Base-by-base conservation (phyloP, 2,329 filamentous ascomycete genomes). In the Magnaporthales sp. region DNA sequence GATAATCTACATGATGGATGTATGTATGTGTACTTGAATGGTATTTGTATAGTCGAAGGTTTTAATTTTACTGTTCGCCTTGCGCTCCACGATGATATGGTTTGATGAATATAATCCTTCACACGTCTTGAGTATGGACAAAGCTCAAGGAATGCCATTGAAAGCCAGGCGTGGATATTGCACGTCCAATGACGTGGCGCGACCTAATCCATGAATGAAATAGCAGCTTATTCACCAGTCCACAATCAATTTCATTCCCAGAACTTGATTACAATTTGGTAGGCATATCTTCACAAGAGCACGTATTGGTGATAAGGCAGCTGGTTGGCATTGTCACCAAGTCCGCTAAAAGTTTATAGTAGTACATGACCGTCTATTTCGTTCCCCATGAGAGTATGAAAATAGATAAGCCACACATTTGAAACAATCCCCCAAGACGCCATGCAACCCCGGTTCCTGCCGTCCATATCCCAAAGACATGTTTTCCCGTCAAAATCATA, bases 361-460 rank as follows among this genome's bases (percentile, higher is more conserved):
- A 54, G 56, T 61, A 61, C 58, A 66, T 66, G 51, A 30, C 58
- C 58, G 15, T 54, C 38, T 51, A 51, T 19, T 61, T 51, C 29
- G 22, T 46, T 56, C 19, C 22, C 13, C 24, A 62, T 46, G 15
- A 62, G 65, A 63, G n/a, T 66, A 30, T 51, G 66, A 68, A n/a
- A 56, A 63, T 29, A 54, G 62, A 9, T 56, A 66, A 66, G 22
- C 13, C 54, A 32, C 32, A 31, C 51, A 29, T 56, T 56, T 24
- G n/a, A 64, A n/a, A 63, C 32, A 27, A 60, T 29, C 26, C 56
- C 22, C 56, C 56, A 27, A 26, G 56, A 60, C 56, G 56, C 56
- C 56, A 60, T 60, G 56, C 56, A 60, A 60, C 56, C 56, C 56
- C 13, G 24, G 24, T 60, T 27, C 56, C 56, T 19, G 56, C 56